Base-by-base conservation (phyloP, 2,329 filamentous ascomycete genomes). In the Verticillium alfalfae region DNA sequence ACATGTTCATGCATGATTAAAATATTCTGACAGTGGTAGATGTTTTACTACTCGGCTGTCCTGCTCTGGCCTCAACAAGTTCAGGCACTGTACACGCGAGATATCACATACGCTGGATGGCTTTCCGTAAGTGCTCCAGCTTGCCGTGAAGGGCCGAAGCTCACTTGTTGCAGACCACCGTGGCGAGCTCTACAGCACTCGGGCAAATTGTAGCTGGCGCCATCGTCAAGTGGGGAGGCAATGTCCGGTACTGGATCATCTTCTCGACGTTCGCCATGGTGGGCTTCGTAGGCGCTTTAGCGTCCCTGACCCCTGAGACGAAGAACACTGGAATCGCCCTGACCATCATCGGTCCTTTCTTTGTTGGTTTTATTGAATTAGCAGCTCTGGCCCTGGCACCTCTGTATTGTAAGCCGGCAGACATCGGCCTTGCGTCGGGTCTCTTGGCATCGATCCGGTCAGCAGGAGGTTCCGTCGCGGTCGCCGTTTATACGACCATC, bases 351-450 rank as follows among this genome's bases (percentile, higher is more conserved):
- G 74, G 74, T 0, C 72, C 72, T 1, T 75, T 76, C 64, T 74
- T 72, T 58, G 73, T 75, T 10, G 73, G 73, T 7, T 71, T 73
- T 31, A 75, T 75, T 58, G 74, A 76, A 62, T 65, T 69, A 69
- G 63, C 76, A 10, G 70, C 73, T 7, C 65, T 75, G 34, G 73
- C 73, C 0, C 72, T 72, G 16, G 69, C 76, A 1, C 78, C 65
- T 75, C 73, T 58, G 61, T 73, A 15, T 49, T 52, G 65, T 18
- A 70, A 71, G 22, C 69, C 72, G 0, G 69, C 74, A 15, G 75
- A 79, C 16, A 78, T 79, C 54, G 77, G 77, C 34, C 67, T 77
- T 8, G 75, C 77, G 1, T 75, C 72, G 5, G 76, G 76, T n/a
- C 63, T 77, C 12, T 67, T 77, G 6, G 74, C 75, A 2, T 77